phyloP scores from a whole-genome alignment of 495 filamentous ascomycete genomes.

The Letharia columbiana region DNA sequence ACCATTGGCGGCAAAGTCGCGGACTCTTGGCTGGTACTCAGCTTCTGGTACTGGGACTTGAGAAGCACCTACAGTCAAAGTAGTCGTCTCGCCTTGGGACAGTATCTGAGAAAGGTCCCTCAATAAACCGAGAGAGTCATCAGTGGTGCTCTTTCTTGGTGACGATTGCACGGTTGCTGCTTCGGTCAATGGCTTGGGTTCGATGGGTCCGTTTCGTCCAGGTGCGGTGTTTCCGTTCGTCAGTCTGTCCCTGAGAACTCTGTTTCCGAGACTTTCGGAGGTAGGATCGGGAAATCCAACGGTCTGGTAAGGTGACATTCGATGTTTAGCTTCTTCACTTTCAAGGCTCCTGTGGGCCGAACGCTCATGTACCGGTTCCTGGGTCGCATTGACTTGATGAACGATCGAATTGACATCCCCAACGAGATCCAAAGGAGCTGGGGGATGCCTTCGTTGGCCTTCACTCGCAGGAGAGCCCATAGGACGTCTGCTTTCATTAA shows the following conservation, averaged over 20 bases:
- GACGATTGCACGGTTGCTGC: neutral
- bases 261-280: neutral
- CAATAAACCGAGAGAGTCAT: slow-evolving; percentile 1
- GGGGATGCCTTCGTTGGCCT: neutral
- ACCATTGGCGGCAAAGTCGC: slow-evolving; percentile 10
- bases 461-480: neutral
- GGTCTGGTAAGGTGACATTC: slow-evolving; percentile 1
- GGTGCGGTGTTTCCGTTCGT: neutral
- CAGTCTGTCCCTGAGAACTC: neutral
- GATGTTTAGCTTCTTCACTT: neutral
- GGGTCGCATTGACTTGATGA: slow-evolving; percentile 1
- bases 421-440: neutral
- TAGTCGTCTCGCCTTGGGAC: neutral
- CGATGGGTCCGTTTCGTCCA: neutral
- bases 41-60: neutral
- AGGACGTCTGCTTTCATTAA: slow-evolving; percentile 10
- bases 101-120: slow-evolving; percentile 13
- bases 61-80: slow-evolving; percentile 1
- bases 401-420: neutral
- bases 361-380: neutral
- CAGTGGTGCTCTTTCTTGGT: slow-evolving; percentile 8
- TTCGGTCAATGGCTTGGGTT: neutral
- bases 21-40: slow-evolving; percentile 7
- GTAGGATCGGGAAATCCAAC: neutral
- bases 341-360: neutral